Evolutionary conservation across 1,284 basidiomycete genomes (phyloP), one percentile per base, ranked within the genome.

Genomic region (Grifola frondosa): DNA sequence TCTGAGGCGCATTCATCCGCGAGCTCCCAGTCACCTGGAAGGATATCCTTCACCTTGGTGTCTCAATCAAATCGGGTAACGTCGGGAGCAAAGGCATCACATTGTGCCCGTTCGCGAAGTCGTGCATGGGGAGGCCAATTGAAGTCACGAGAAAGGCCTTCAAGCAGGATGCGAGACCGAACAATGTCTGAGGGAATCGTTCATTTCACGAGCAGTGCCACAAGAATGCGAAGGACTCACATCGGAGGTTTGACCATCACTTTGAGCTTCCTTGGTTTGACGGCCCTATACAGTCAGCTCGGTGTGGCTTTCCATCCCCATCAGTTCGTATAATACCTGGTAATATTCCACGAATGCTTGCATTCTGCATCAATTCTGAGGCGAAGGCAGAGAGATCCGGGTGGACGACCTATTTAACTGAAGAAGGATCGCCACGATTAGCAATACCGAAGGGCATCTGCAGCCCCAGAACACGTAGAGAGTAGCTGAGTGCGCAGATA

Each of bases 121-220:
- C 57, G 9, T 58, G 49, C 20, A 58, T 56, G 12, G 56, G 38
- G 11, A 73, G 54, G 0, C 70, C 72, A 3, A 73, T 29, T 0
- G 69, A 56, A 2, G 66, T 50, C 0, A 63, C 58, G 0, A 69
- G 61, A 52, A 75, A 74, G 0, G 72, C 64, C 46, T 75, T 77
- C 1, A 71, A 71, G 52, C 69, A 72, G 12, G 72, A 74, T 2
- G 62, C 73, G 30, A 77, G 64, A 3, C 51, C 56, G 48, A 73
- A 73, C 19, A 68, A 50, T 0, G 69, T 64, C 72, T 74, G 42
- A 8, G 15, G 19, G 4, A 24, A 10, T 10, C 20, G 13, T 37
- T 12, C n/a, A 26, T 32, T 24, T 37, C 20, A 9, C 4, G 20
- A 24, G 9, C n/a, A 10, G 37, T 20, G 22, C 6, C 11, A 13